Evolutionary conservation across 805 yeast genomes (phyloP).

Genomic region (Ogataea salicorniae): DNA sequence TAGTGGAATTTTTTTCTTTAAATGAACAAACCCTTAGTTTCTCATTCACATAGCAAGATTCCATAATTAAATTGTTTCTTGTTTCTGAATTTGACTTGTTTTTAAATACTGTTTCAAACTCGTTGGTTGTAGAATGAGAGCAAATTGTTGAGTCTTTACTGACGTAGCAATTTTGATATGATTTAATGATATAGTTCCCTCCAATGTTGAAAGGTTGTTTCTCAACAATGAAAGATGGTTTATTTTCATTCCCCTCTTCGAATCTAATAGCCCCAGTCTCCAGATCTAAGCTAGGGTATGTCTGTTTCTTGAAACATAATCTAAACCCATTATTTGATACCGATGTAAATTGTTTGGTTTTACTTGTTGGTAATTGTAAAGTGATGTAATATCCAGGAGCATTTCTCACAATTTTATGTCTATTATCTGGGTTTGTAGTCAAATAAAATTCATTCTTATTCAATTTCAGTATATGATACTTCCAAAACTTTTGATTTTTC

Average conservation of each 20-base stretch:
- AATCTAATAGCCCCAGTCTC: slow-evolving; percentile 2
- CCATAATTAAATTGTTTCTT: slow-evolving; percentile 13
- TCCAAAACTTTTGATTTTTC: slow-evolving; percentile 41
- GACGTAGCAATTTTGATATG: slow-evolving; percentile 13
- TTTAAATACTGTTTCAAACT: neutral
- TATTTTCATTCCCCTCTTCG: slow-evolving; percentile 8
- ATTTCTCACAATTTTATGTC: slow-evolving; percentile 52
- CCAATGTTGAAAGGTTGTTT: slow-evolving; percentile 15
- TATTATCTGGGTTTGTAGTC: slow-evolving; percentile 61
- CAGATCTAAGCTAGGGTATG: slow-evolving; percentile 4
- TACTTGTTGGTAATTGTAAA: slow-evolving; percentile 22
- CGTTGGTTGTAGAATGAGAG: neutral
- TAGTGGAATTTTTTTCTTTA: slow-evolving; percentile 18
- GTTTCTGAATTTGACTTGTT: slow-evolving; percentile 6
- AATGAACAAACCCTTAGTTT: slow-evolving; percentile 16
- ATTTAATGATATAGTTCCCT: slow-evolving; percentile 16
- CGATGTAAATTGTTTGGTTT: slow-evolving; percentile 4
- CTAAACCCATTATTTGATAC: slow-evolving; percentile 28
- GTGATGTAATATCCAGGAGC: slow-evolving; percentile 62
- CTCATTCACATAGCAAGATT: slow-evolving; percentile 9
- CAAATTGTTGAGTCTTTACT: slow-evolving; percentile 4
- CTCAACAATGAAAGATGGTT: slow-evolving; percentile 20
- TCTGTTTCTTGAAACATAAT: slow-evolving; percentile 28
- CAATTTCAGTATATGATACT: slow-evolving; percentile 54
- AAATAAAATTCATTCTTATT: slow-evolving; percentile 49